Percentiles rank a stretch among this genome's conserved stretches.
These are phyloP conservation scores for Paramyrothecium roridum DNA, from an alignment of 2,329 filamentous ascomycete genomes.

Conservation along the genomic window DNA sequence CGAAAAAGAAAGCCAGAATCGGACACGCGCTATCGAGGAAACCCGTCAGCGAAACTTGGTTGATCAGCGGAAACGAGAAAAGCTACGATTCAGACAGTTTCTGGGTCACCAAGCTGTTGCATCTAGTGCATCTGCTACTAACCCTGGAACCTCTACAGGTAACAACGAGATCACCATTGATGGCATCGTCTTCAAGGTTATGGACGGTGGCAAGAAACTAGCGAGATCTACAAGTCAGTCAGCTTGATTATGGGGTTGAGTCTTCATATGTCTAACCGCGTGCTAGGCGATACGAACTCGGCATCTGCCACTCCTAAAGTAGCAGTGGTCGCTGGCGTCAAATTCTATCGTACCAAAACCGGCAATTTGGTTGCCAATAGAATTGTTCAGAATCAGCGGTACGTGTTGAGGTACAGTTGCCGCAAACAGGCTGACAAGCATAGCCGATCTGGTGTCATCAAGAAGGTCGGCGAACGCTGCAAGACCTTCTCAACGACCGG, in stretches of 20 bases:
- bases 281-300: constrained; percentile 53
- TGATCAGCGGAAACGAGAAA: constrained; percentile 55
- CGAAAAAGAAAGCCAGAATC: constrained; percentile 67
- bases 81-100: constrained; percentile 46
- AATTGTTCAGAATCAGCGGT: constrained; percentile 74
- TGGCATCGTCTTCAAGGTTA: constrained; percentile 70
- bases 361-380: constrained; percentile 81
- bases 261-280: background rate
- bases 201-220: constrained; percentile 79
- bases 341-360: constrained; percentile 81
- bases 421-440: constrained; percentile 32
- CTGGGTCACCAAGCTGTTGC: constrained; percentile 21
- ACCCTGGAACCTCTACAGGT: constrained; percentile 23
- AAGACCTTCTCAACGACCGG: constrained; percentile 67
- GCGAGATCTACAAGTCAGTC: background rate
- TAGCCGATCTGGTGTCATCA: constrained; percentile 52
- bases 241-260: constrained; percentile 17
- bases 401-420: constrained; percentile 33
- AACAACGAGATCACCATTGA: constrained; percentile 65
- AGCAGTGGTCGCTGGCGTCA: constrained; percentile 70
- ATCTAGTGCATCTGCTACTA: constrained; percentile 12
- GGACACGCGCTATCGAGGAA: constrained; percentile 69
- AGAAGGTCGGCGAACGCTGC: constrained; percentile 72
- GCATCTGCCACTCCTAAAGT: constrained; percentile 71
- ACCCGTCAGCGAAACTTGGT: constrained; percentile 57